These are phyloP conservation scores for Amaranthus cruentus DNA, from an alignment of 148 eudicot genomes.

Conservation along the genomic window DNA sequence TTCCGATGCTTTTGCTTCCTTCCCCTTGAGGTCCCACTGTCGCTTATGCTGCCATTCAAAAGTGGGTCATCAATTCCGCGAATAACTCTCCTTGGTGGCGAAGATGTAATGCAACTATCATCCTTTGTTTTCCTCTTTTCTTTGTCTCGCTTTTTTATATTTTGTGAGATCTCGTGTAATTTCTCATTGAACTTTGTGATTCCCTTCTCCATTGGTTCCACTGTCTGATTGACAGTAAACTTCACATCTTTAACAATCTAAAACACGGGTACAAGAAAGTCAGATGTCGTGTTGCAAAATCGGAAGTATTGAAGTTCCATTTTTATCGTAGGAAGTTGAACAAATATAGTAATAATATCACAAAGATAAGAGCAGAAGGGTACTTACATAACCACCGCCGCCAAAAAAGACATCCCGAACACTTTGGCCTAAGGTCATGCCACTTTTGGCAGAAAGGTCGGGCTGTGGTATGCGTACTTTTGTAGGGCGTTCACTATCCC, in stretches of 20 bases:
- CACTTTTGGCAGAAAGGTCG: conserved; percentile 50
- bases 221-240: conserved; percentile 86
- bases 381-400: conserved; percentile 90
- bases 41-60: conserved; percentile 81
- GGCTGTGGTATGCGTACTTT: conserved; percentile 91
- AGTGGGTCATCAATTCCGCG: conserved; percentile 97
- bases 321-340: not conserved
- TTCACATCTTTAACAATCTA: conserved; percentile 93
- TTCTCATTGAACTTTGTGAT: conserved; percentile 74
- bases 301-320: not conserved
- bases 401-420: conserved; percentile 89
- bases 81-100: conserved; percentile 52
- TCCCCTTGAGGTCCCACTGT: conserved; percentile 51
- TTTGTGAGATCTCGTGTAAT: conserved; percentile 74
- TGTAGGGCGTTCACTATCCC: conserved; percentile 96
- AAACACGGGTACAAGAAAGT: conserved; percentile 10
- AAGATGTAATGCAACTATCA: conserved; percentile 59
- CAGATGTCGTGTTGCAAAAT: not conserved
- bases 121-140: conserved; percentile 68
- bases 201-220: conserved; percentile 95
- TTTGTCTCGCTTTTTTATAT: conserved; percentile 78
- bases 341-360: not conserved
- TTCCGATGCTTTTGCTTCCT: conserved; percentile 59
- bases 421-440: conserved; percentile 85
- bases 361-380: not conserved